Conservation (phyloP, 495 filamentous ascomycete species). For the Annulohypoxylon nitens region DNA sequence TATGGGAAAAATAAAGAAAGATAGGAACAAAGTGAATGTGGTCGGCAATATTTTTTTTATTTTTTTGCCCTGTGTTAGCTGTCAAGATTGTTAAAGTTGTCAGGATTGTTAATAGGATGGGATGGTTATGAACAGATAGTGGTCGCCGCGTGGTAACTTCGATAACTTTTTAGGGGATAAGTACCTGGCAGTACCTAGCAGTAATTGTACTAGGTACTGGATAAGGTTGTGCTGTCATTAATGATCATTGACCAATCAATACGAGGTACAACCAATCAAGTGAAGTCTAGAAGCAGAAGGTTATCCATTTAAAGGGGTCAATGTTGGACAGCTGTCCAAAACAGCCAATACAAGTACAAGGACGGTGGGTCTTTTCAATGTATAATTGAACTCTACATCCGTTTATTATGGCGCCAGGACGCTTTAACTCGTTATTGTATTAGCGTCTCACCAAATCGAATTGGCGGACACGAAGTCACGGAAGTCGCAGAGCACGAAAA, state of each 20-base stretch:
- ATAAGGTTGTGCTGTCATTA: conserved; percentile 50
- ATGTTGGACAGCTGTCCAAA: conserved; percentile 38
- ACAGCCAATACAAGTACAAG: conserved; percentile 18
- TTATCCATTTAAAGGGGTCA: conserved; percentile 39
- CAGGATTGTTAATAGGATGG: conserved; percentile 22
- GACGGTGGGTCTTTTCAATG: conserved; percentile 19
- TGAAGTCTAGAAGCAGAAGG: conserved; percentile 38
- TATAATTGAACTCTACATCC: conserved; percentile 23
- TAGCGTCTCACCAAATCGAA: conserved; percentile 42
- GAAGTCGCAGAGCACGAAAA: neutral
- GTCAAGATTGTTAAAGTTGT: neutral
- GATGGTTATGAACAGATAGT: conserved; percentile 13
- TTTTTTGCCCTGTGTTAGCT: conserved; percentile 2
- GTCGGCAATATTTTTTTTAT: conserved; percentile 6
- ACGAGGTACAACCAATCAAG: conserved; percentile 8
- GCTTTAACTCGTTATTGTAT: conserved; percentile 34
- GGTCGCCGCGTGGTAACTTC: conserved; percentile 24
- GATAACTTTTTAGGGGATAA: conserved; percentile 32
- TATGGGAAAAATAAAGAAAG: conserved; percentile 22
- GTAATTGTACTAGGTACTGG: neutral
- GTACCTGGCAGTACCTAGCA: neutral
- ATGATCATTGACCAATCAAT: conserved; percentile 39
- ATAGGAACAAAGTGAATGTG: conserved; percentile 40
- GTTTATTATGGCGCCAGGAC: conserved; percentile 11
- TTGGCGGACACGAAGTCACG: conserved; percentile 1